These are phyloP conservation scores for Lipomyces lipofer DNA, from an alignment of 805 yeast species.

Conservation along the genomic window DNA sequence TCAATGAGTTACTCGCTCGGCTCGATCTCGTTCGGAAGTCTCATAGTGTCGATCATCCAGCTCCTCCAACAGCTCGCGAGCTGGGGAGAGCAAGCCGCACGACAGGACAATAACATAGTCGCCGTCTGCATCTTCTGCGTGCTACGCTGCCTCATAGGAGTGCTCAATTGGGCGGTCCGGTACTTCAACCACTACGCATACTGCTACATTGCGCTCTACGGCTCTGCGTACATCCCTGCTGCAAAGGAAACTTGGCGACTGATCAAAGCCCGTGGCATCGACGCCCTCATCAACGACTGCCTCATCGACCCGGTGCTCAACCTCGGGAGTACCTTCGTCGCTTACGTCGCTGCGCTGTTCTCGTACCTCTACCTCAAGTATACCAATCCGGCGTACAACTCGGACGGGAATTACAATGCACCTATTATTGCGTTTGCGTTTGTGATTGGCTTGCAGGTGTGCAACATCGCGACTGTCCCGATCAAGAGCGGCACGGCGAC, in stretches of 20 bases:
- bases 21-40: slow-evolving; percentile 81
- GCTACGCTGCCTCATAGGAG: slow-evolving; percentile 56
- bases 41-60: slow-evolving; percentile 71
- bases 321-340: slow-evolving; percentile 72
- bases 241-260: slow-evolving; percentile 83
- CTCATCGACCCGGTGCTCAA: slow-evolving; percentile 75
- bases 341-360: slow-evolving; percentile 62
- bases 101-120: slow-evolving; percentile 53
- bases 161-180: slow-evolving; percentile 75
- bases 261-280: slow-evolving; percentile 75
- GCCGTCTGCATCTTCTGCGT: slow-evolving; percentile 55
- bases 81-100: slow-evolving; percentile 53
- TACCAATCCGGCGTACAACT: slow-evolving; percentile 67
- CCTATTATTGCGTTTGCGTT: slow-evolving; percentile 74
- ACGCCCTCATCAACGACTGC: slow-evolving; percentile 81
- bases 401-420: slow-evolving; percentile 61
- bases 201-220: slow-evolving; percentile 83
- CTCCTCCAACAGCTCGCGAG: slow-evolving; percentile 58
- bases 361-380: slow-evolving; percentile 65
- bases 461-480: slow-evolving; percentile 69
- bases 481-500: slow-evolving; percentile 82
- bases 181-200: slow-evolving; percentile 91
- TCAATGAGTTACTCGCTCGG: slow-evolving; percentile 87
- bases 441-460: slow-evolving; percentile 72
- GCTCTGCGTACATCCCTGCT: slow-evolving; percentile 69